Percentiles rank a stretch among this genome's conserved stretches.
These are phyloP conservation scores for Fusarium verrucosum DNA, from an alignment of 2,329 filamentous ascomycete genomes.

Conservation along the genomic window DNA sequence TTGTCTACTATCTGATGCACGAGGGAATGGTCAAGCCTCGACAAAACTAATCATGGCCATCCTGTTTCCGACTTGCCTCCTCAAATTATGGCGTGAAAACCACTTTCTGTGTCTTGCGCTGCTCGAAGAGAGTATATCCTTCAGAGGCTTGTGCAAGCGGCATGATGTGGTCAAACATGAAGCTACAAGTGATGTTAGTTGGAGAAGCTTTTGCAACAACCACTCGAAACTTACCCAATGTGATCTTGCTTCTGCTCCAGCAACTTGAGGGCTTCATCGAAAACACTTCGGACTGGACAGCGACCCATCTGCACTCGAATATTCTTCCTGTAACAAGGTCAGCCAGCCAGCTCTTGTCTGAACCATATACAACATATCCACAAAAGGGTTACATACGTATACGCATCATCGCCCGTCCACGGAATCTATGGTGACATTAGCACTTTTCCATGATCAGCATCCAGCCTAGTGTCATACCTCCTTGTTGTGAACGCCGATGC, in stretches of 20 bases:
- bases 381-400: constrained; percentile 55
- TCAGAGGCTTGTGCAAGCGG: constrained; percentile 71
- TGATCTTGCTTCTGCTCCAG: constrained; percentile 73
- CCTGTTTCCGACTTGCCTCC: neutral
- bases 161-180: constrained; percentile 82
- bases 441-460: neutral
- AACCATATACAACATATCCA: neutral
- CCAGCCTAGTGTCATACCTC: constrained; percentile 59
- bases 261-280: constrained; percentile 70
- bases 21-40: constrained; percentile 88
- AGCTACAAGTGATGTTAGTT: constrained; percentile 56
- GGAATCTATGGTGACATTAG: constrained; percentile 61
- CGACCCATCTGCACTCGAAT: constrained; percentile 78
- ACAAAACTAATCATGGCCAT: constrained; percentile 68
- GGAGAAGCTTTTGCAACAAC: neutral
- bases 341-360: constrained; percentile 27
- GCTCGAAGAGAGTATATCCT: constrained; percentile 76
- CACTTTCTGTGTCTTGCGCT: constrained; percentile 78
- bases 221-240: constrained; percentile 64
- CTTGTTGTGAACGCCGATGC: constrained; percentile 79
- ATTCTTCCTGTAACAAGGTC: constrained; percentile 66
- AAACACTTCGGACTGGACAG: constrained; percentile 77
- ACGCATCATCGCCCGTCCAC: constrained; percentile 71
- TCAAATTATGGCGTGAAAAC: constrained; percentile 64
- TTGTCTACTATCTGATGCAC: constrained; percentile 86